A percentile compares a stretch with the other conserved stretches of the same genome.
These are phyloP conservation scores for Epichloe sibirici DNA, from an alignment of 2,329 filamentous ascomycete species.

Conservation along the genomic window DNA sequence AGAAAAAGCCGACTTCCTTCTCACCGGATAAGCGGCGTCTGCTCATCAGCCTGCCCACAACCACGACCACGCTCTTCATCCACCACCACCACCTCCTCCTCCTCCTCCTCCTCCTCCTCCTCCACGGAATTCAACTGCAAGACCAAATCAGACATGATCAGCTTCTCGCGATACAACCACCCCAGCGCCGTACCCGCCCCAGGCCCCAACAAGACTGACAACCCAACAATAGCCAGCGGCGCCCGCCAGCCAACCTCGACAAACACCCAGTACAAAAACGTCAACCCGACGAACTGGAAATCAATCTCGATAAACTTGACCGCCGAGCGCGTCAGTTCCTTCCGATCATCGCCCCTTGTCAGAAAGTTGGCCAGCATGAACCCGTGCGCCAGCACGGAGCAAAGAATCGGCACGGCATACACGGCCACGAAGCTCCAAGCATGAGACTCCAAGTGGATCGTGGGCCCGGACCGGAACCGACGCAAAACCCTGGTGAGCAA, in stretches of 20 bases:
- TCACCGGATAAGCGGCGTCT: conserved; percentile 22
- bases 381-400: conserved; percentile 31
- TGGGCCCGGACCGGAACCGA: conserved; percentile 16
- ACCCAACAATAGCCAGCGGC: conserved; percentile 19
- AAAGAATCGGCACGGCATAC: conserved; percentile 32
- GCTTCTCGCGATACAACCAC: conserved; percentile 27
- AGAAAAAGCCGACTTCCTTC: neutral
- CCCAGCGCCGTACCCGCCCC: conserved; percentile 26
- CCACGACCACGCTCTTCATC: conserved; percentile 8
- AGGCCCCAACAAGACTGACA: conserved; percentile 22
- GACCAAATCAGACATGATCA: conserved; percentile 15
- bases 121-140: conserved; percentile 7
- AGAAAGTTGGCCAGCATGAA: conserved; percentile 27
- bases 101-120: conserved; percentile 9
- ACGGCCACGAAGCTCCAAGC: conserved; percentile 25
- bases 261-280: conserved; percentile 41
- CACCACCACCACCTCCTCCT: conserved; percentile 5
- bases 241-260: conserved; percentile 36
- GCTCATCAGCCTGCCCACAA: conserved; percentile 13
- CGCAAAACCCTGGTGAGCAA: conserved; percentile 12
- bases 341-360: conserved; percentile 30
- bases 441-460: conserved; percentile 31
- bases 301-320: conserved; percentile 36
- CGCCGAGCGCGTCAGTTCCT: conserved; percentile 36
- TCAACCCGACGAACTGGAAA: conserved; percentile 30